A percentile compares a stretch with the other conserved stretches of the same genome.
phyloP scores from a whole-genome alignment of 163 green algal genomes.

The Scenedesmus sp. region DNA sequence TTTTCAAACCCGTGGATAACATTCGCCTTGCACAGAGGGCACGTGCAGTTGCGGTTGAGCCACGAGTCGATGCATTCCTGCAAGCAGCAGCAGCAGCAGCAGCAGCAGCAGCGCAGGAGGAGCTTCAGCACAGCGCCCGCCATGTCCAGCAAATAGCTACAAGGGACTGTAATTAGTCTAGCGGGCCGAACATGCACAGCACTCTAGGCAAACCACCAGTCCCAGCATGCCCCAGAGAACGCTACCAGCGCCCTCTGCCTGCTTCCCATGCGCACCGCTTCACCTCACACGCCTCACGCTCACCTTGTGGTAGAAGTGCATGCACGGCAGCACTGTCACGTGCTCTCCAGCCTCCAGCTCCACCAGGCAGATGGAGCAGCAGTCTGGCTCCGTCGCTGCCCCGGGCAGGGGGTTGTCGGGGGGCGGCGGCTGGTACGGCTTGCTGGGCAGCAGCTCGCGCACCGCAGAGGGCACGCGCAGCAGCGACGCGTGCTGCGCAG shows the following conservation, averaged over 20 bases:
- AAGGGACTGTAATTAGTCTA: too few relatives aligned
- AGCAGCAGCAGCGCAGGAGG: neutral
- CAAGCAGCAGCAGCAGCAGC: slow-evolving; percentile 5
- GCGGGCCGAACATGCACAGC: neutral
- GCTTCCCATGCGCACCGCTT: too few relatives aligned
- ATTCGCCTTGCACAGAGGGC: slow-evolving; percentile 51
- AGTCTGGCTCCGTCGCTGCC: slow-evolving; percentile 45
- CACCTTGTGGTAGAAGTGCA: slow-evolving; percentile 56
- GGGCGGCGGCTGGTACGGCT: slow-evolving; percentile 49
- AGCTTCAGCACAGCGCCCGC: too few relatives aligned
- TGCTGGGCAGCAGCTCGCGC: slow-evolving; percentile 44
- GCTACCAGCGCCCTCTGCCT: neutral
- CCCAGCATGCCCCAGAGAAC: neutral
- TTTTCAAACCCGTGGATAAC: slow-evolving; percentile 18
- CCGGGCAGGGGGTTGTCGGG: slow-evolving; percentile 42
- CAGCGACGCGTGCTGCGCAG: neutral
- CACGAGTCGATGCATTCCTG: slow-evolving; percentile 51
- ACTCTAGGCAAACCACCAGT: neutral
- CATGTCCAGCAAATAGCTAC: too few relatives aligned
- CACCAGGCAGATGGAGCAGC: slow-evolving; percentile 51
- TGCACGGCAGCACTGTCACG: slow-evolving; percentile 53
- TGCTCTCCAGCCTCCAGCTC: slow-evolving; percentile 50
- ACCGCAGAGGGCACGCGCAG: slow-evolving; percentile 41
- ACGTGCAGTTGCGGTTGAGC: slow-evolving; percentile 53
- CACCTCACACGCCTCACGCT: too few relatives aligned